Conservation (phyloP, 1,284 basidiomycete genomes). For the Moniliophthora roreri region DNA sequence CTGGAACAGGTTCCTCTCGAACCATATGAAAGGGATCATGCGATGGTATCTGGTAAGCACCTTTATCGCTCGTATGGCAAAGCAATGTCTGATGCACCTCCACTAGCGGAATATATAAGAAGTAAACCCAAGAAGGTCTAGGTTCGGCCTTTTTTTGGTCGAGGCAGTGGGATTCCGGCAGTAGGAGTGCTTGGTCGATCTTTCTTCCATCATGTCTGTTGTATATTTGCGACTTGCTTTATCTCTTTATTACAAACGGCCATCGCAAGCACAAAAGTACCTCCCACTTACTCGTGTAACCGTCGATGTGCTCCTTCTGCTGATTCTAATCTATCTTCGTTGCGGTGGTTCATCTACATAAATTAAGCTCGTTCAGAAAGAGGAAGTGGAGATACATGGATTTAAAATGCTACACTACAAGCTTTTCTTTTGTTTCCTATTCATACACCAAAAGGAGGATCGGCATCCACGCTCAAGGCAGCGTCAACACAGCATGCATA, state of each 20-base stretch:
- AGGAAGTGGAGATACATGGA: too few species aligned
- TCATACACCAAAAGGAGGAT: not conserved
- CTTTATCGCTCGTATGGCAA: not conserved
- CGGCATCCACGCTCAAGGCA: conserved; percentile 56
- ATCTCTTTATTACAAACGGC: not conserved
- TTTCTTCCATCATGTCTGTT: not conserved
- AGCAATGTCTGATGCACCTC: not conserved
- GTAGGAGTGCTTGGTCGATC: not conserved
- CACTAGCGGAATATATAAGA: conserved; percentile 3
- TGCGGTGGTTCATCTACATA: too few species aligned
- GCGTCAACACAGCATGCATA: conserved; percentile 67
- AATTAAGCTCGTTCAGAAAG: too few species aligned
- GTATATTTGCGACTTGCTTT: not conserved
- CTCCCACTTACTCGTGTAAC: too few species aligned
- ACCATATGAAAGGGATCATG: conserved; percentile 81
- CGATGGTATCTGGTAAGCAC: conserved; percentile 70
- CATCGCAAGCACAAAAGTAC: too few species aligned
- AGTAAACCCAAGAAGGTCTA: conserved; percentile 2
- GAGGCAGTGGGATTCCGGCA: too few species aligned
- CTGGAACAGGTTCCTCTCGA: conserved; percentile 92
- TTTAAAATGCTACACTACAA: too few species aligned
- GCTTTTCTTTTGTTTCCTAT: too few species aligned
- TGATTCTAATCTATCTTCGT: too few species aligned
- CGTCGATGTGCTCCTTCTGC: too few species aligned
- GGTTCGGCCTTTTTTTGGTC: not conserved